Evolutionary conservation across 768 basidiomycete genomes (phyloP).

Genomic region (Lanmaoa rubissima): DNA sequence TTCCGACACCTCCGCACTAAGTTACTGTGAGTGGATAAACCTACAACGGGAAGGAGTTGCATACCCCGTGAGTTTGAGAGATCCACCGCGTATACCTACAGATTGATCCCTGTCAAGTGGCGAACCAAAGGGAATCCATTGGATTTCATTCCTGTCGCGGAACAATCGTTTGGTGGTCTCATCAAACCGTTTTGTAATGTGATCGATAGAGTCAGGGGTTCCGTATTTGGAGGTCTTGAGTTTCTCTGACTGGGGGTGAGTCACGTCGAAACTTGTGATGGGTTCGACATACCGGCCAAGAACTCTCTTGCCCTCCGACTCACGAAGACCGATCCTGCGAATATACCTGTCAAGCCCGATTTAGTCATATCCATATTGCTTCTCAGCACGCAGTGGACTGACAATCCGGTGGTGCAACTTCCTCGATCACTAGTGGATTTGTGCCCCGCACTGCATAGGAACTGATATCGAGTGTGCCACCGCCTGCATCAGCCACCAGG

Average conservation of each 20-base stretch:
- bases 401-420: constrained; percentile 84
- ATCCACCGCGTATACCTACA: constrained; percentile 72
- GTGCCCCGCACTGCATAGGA: constrained; percentile 74
- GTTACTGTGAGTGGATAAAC: constrained; percentile 1
- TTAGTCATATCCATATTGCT: neutral
- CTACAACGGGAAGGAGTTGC: constrained; percentile 24
- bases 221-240: constrained; percentile 73
- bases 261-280: neutral
- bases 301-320: constrained; percentile 72
- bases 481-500: constrained; percentile 77
- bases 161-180: constrained; percentile 82
- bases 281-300: constrained; percentile 51
- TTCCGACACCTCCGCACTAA: constrained; percentile 54
- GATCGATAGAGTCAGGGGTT: constrained; percentile 65
- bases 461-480: constrained; percentile 79
- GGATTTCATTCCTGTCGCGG: constrained; percentile 61
- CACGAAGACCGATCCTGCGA: constrained; percentile 82
- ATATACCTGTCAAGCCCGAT: constrained; percentile 51
- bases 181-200: constrained; percentile 78
- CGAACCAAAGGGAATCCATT: constrained; percentile 75
- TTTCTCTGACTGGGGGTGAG: constrained; percentile 49
- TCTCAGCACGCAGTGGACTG: constrained; percentile 21
- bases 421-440: constrained; percentile 72
- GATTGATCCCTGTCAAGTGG: constrained; percentile 69
- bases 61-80: constrained; percentile 69